phyloP scores from a whole-genome alignment of 148 eudicot genomes.

The Rhododendron mucronatum region DNA sequence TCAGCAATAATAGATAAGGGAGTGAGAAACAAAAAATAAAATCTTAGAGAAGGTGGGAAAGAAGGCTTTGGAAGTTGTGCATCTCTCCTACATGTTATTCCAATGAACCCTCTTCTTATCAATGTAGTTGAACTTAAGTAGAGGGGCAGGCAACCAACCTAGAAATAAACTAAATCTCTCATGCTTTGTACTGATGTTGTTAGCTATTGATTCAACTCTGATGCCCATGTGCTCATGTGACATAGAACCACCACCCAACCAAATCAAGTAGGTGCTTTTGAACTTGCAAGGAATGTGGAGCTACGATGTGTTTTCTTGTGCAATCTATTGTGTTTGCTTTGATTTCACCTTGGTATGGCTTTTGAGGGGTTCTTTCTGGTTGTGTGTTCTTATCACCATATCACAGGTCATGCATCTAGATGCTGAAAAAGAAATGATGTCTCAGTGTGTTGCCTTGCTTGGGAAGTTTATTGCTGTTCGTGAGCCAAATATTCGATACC shows the following conservation, averaged over 20 bases:
- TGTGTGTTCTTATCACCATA: constrained; percentile 4
- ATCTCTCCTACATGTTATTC: neutral
- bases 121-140: neutral
- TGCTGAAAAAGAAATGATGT: constrained; percentile 99
- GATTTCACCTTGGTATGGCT: neutral
- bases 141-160: neutral
- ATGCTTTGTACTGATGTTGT: neutral
- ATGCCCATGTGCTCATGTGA: neutral
- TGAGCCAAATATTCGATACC: constrained; percentile 96
- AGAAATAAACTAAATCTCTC: neutral
- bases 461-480: constrained; percentile 99
- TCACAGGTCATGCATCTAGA: constrained; percentile 99
- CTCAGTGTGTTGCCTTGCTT: constrained; percentile 99
- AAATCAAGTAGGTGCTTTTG: neutral
- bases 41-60: neutral
- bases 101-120: neutral
- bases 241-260: neutral
- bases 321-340: neutral
- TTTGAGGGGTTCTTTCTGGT: constrained; percentile 9
- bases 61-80: neutral
- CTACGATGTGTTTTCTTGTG: neutral
- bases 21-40: neutral
- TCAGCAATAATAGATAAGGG: neutral
- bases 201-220: neutral
- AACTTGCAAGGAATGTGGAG: neutral